Conservation (phyloP, 2,329 filamentous ascomycete genomes). For the Xylaria sp. region DNA sequence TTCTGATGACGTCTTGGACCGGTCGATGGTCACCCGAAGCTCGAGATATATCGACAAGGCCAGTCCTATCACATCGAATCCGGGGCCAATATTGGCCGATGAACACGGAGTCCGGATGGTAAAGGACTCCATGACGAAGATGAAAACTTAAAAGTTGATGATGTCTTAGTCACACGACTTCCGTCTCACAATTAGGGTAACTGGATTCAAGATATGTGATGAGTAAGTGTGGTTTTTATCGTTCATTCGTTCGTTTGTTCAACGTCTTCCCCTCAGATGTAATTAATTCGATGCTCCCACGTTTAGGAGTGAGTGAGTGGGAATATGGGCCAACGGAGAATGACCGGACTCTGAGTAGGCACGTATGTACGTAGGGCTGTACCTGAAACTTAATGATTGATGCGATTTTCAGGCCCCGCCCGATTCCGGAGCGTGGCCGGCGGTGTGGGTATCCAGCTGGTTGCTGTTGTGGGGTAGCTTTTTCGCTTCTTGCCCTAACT, state of each 20-base stretch:
- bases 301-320: background rate
- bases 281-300: background rate
- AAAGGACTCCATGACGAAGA: conserved; percentile 65
- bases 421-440: conserved; percentile 29
- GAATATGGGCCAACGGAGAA: conserved; percentile 7
- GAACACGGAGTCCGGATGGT: conserved; percentile 87
- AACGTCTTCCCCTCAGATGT: background rate
- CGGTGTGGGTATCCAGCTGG: conserved; percentile 20
- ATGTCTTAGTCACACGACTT: background rate
- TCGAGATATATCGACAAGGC: conserved; percentile 95
- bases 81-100: conserved; percentile 96
- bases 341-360: background rate
- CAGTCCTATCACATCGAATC: conserved; percentile 97
- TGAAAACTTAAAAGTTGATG: background rate
- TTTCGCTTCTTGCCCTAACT: conserved; percentile 17
- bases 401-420: conserved; percentile 28
- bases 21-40: conserved; percentile 80
- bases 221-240: background rate
- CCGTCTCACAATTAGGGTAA: background rate
- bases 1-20: conserved; percentile 61
- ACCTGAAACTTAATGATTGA: background rate
- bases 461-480: conserved; percentile 10
- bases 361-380: background rate
- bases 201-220: background rate
- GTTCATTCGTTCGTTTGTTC: background rate